A percentile compares a stretch with the other conserved stretches of the same genome.
phyloP scores from a whole-genome alignment of 768 basidiomycete genomes.

The Naganishia kalamii region DNA sequence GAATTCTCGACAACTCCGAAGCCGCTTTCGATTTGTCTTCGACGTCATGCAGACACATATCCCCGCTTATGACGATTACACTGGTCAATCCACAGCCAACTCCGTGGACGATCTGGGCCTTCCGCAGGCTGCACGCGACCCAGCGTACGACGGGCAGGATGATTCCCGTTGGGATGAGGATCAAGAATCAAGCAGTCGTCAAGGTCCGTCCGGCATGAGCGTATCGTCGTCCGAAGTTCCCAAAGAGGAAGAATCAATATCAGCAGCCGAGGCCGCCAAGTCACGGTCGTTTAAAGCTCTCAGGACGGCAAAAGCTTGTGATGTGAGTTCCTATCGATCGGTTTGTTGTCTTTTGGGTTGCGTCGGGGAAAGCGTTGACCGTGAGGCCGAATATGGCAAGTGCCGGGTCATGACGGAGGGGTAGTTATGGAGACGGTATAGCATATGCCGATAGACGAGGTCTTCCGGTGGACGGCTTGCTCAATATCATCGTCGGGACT shows the following conservation, averaged over 20 bases:
- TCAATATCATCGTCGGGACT: not conserved
- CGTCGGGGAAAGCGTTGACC: not conserved
- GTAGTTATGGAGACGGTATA: not conserved
- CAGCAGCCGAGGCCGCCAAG: slow-evolving; percentile 13
- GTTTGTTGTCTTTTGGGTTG: not conserved
- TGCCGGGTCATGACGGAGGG: not conserved
- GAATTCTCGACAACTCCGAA: too few species aligned
- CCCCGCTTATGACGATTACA: too few species aligned
- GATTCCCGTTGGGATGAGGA: not conserved
- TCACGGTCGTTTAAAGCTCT: slow-evolving; percentile 11
- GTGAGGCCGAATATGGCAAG: not conserved
- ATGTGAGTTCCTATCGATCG: slow-evolving; percentile 10
- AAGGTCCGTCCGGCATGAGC: not conserved
- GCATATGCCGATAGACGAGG: not conserved
- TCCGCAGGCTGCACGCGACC: too few species aligned
- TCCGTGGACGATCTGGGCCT: too few species aligned
- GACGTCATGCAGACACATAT: too few species aligned
- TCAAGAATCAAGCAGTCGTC: not conserved
- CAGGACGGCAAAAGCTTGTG: slow-evolving; percentile 21
- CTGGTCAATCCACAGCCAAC: too few species aligned
- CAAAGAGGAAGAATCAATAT: not conserved
- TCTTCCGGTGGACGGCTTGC: not conserved
- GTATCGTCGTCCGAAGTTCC: not conserved
- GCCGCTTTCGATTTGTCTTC: too few species aligned
- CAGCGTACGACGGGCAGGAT: not conserved